phyloP scores from a whole-genome alignment of 495 filamentous ascomycete species.

The Tuber calosporum region DNA sequence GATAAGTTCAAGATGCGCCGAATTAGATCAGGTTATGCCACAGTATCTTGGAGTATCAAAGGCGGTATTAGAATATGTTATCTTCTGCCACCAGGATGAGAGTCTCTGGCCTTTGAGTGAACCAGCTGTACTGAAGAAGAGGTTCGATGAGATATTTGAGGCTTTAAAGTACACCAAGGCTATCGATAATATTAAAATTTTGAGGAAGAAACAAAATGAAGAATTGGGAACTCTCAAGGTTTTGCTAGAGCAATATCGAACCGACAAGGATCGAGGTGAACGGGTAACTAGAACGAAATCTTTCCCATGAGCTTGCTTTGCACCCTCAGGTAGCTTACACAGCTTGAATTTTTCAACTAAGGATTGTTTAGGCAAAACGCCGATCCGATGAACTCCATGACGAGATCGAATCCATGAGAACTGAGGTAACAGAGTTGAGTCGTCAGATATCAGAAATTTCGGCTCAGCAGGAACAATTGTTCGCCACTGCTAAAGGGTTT shows the following conservation, averaged over 20 bases:
- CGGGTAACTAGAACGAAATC: constrained; percentile 40
- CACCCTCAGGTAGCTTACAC: not conserved
- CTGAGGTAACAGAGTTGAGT: constrained; percentile 52
- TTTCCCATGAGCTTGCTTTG: not conserved
- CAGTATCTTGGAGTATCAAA: constrained; percentile 83
- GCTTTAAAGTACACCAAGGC: constrained; percentile 94
- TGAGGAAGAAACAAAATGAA: constrained; percentile 75
- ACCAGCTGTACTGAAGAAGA: constrained; percentile 73
- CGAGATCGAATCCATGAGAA: constrained; percentile 64
- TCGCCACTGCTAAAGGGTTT: constrained; percentile 56
- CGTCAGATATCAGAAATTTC: constrained; percentile 48
- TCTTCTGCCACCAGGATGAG: constrained; percentile 98
- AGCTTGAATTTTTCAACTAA: constrained; percentile 12
- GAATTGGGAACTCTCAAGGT: constrained; percentile 63
- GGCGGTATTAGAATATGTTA: constrained; percentile 84
- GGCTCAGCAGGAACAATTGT: constrained; percentile 48
- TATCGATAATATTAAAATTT: constrained; percentile 80
- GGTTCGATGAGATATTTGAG: constrained; percentile 96
- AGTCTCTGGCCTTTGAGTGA: constrained; percentile 97
- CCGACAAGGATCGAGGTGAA: constrained; percentile 81
- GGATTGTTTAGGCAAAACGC: constrained; percentile 35
- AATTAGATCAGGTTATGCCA: constrained; percentile 76
- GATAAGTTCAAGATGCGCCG: constrained; percentile 68
- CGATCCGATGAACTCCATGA: constrained; percentile 55
- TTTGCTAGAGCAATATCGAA: constrained; percentile 66